Conservation (phyloP, 768 basidiomycete genomes). For the Suillus lakei region DNA sequence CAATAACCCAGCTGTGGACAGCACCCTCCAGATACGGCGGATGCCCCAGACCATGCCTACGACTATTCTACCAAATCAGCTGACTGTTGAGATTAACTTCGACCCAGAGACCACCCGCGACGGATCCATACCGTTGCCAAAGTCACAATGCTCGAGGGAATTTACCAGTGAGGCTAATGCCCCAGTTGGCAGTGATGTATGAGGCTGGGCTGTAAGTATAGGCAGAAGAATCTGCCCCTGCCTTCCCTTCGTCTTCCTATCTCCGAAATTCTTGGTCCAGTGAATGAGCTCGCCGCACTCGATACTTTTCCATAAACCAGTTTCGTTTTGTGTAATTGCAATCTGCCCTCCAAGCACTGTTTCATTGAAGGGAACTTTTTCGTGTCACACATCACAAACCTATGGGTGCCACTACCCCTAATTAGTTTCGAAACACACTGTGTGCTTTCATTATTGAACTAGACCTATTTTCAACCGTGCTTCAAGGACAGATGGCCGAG, state of each 20-base stretch:
- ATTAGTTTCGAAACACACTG: too few relatives aligned
- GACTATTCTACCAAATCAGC: neutral
- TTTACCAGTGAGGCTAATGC: neutral
- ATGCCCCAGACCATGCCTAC: neutral
- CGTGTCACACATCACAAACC: too few relatives aligned
- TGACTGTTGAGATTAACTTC: neutral
- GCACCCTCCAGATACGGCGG: slow-evolving; percentile 18
- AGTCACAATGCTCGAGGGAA: neutral
- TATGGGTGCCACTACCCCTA: too few relatives aligned
- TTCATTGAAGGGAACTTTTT: too few relatives aligned
- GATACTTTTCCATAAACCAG: neutral
- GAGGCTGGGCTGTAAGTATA: neutral
- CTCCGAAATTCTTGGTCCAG: neutral
- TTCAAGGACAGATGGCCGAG: slow-evolving; percentile 74
- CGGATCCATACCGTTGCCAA: neutral
- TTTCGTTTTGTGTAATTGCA: neutral
- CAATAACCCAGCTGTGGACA: slow-evolving; percentile 1
- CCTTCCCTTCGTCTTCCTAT: neutral
- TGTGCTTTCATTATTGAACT: neutral
- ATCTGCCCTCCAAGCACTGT: too few relatives aligned
- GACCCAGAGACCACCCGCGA: neutral
- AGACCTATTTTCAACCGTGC: neutral
- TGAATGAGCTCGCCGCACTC: neutral
- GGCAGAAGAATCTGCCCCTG: too few relatives aligned
- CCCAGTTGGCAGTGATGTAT: neutral